These are phyloP conservation scores for Lumnitzera littorea DNA, from an alignment of 345 rosid genomes.

Conservation along the genomic window DNA sequence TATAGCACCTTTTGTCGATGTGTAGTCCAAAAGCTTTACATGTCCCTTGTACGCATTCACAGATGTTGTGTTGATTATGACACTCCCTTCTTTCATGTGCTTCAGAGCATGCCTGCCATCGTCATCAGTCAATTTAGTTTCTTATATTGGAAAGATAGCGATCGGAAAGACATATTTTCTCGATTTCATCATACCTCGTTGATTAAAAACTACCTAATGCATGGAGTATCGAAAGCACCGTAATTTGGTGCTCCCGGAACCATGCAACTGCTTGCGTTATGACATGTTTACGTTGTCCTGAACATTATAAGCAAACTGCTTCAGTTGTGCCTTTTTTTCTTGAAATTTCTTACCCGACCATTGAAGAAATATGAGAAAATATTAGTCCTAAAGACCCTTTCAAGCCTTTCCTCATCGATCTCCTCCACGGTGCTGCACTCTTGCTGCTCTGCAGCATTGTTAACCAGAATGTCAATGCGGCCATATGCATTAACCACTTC, in stretches of 20 bases:
- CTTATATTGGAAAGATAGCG: too few relatives aligned
- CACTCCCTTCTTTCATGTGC: constrained; percentile 77
- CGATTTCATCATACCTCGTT: too few relatives aligned
- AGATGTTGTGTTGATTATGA: constrained; percentile 26
- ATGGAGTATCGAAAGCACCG: too few relatives aligned
- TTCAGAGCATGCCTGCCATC: constrained; percentile 44
- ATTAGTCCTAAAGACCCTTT: constrained; percentile 63
- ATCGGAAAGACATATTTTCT: too few relatives aligned
- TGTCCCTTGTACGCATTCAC: constrained; percentile 34
- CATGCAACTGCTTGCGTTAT: too few relatives aligned
- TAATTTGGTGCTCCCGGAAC: too few relatives aligned
- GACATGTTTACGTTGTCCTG: too few relatives aligned
- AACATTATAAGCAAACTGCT: too few relatives aligned
- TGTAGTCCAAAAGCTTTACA: constrained; percentile 27
- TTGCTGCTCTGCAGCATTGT: constrained; percentile 65
- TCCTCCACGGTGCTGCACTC: constrained; percentile 43
- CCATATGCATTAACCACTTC: constrained; percentile 58
- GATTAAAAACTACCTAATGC: too few relatives aligned
- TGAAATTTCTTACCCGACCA: constrained; percentile 49
- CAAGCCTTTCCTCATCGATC: constrained; percentile 59
- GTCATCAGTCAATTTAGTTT: too few relatives aligned
- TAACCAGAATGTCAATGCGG: constrained; percentile 54
- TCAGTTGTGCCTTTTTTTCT: constrained; percentile 5
- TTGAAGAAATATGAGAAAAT: constrained; percentile 61
- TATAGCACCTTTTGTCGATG: constrained; percentile 33